A percentile compares a stretch with the other conserved stretches of the same genome.
Evolutionary conservation across 257 asterid genomes (phyloP).

Genomic region (Jasminum sambac): DNA sequence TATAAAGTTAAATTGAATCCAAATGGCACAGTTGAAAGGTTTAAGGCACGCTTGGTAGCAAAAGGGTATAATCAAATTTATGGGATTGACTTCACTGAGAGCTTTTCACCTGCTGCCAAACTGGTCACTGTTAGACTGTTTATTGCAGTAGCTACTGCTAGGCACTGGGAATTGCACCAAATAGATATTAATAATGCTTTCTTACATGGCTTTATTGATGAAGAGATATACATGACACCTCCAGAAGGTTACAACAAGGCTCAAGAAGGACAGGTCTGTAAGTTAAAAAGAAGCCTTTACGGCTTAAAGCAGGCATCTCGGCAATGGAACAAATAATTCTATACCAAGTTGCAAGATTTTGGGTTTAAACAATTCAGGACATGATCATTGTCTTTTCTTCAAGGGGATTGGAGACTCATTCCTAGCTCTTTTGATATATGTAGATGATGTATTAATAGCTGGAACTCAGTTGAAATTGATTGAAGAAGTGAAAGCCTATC

Average conservation of each 20-base stretch:
- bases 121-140: not conserved
- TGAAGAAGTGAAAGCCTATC: not conserved
- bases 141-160: not conserved
- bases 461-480: not conserved
- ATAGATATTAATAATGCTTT: constrained; percentile 1
- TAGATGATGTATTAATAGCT: not conserved
- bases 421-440: not conserved
- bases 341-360: no score
- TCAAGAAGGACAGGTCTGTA: not conserved
- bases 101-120: no score
- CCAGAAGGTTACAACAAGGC: not conserved
- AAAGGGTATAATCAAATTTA: not conserved
- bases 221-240: no score
- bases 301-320: not conserved
- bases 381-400: not conserved
- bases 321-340: not conserved
- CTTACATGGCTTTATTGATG: not conserved
- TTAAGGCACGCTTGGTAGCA: no score
- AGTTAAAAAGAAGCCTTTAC: not conserved
- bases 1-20: not conserved
- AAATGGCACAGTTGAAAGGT: not conserved
- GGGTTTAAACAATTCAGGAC: not conserved
- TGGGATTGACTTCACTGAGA: not conserved
- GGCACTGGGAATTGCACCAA: no score
- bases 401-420: not conserved